These are phyloP conservation scores for Verticillium nubilum DNA, from an alignment of 2,329 filamentous ascomycete genomes.

Conservation along the genomic window DNA sequence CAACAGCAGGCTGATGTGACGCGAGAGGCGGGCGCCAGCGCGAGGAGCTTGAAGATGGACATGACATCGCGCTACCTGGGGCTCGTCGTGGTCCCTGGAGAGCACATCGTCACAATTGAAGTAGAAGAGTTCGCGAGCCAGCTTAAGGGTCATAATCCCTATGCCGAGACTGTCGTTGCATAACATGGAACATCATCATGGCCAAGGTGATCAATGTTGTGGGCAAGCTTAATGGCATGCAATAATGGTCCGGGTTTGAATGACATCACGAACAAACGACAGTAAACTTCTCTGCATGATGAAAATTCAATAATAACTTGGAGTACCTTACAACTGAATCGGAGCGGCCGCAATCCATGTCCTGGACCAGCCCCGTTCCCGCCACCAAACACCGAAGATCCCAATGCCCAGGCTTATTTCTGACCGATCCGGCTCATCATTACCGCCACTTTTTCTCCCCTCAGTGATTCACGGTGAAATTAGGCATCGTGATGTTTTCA, in stretches of 20 bases:
- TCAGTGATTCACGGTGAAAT: conserved; percentile 3
- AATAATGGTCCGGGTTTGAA: neutral
- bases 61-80: conserved; percentile 86
- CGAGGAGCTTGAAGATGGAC: conserved; percentile 51
- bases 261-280: neutral
- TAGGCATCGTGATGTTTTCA: conserved; percentile 4
- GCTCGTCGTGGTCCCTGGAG: conserved; percentile 81
- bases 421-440: neutral
- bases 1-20: conserved; percentile 35
- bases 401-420: neutral
- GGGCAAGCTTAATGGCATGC: neutral
- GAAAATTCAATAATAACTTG: neutral
- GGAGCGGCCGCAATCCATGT: neutral
- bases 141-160: conserved; percentile 19
- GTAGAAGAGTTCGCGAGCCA: conserved; percentile 69
- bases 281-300: neutral
- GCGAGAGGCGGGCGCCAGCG: conserved; percentile 21
- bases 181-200: neutral
- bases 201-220: too few relatives aligned
- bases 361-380: neutral
- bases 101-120: conserved; percentile 83
- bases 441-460: neutral
- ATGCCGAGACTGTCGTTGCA: neutral
- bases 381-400: neutral
- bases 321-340: neutral